Conservation (phyloP, 805 yeast genomes). For the Cyberlindnera suaveolens region DNA sequence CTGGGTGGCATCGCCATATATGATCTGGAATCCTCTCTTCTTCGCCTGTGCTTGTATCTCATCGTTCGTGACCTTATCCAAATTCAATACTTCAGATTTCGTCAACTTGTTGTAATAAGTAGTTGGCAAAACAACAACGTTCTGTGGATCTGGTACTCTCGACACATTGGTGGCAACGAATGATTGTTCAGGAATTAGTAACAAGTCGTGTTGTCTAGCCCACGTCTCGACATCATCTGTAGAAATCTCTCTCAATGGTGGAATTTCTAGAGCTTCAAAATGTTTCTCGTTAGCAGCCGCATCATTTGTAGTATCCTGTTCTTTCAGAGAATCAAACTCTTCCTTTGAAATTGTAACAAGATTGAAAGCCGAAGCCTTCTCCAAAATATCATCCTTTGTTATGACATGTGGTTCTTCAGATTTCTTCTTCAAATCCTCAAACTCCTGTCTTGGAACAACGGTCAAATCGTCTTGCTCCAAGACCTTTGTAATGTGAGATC, state of each 20-base stretch:
- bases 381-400: slow-evolving; percentile 8
- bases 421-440: slow-evolving; percentile 2
- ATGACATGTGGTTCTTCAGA: background rate
- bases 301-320: slow-evolving; percentile 8
- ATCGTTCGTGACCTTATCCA: slow-evolving; percentile 41
- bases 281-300: slow-evolving; percentile 7
- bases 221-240: slow-evolving; percentile 10
- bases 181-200: slow-evolving; percentile 53
- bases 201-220: slow-evolving; percentile 41
- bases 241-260: background rate
- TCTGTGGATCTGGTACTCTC: slow-evolving; percentile 44
- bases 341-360: slow-evolving; percentile 26
- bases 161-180: slow-evolving; percentile 60
- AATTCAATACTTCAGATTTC: slow-evolving; percentile 35
- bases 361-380: slow-evolving; percentile 25
- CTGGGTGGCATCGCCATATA: slow-evolving; percentile 8
- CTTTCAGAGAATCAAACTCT: slow-evolving; percentile 26
- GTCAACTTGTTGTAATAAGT: slow-evolving; percentile 56
- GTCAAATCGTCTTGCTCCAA: slow-evolving; percentile 1
- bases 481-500: background rate
- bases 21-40: slow-evolving; percentile 40
- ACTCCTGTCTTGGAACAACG: slow-evolving; percentile 6
- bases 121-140: slow-evolving; percentile 58
- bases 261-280: background rate
- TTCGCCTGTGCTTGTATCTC: slow-evolving; percentile 39